Conservation (phyloP, 805 yeast genomes). For the Kodamaea kaohsiungensis region DNA sequence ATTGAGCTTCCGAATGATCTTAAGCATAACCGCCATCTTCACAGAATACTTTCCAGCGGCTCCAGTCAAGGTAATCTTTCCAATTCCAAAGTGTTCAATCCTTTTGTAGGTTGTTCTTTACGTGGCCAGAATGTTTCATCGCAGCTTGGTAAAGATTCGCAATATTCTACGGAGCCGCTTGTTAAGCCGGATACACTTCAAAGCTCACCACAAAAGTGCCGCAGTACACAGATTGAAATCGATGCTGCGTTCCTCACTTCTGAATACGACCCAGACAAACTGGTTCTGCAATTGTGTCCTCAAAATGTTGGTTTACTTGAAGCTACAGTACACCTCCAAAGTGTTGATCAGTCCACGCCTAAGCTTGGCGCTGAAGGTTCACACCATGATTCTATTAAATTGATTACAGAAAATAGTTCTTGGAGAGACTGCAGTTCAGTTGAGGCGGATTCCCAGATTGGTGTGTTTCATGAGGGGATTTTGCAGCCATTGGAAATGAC, state of each 20-base stretch:
- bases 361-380: background rate
- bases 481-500: background rate
- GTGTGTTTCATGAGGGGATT: background rate
- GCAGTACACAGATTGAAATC: slow-evolving; percentile 18
- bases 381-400: background rate
- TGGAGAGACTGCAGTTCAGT: background rate
- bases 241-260: slow-evolving; percentile 24
- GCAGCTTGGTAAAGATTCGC: background rate
- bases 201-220: slow-evolving; percentile 2
- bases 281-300: background rate
- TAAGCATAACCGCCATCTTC: background rate
- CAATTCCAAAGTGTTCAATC: background rate
- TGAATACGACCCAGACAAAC: slow-evolving; percentile 9
- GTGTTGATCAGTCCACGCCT: background rate
- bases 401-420: background rate
- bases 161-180: background rate
- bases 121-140: background rate
- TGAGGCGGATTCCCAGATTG: background rate
- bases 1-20: slow-evolving; percentile 1
- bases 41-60: background rate
- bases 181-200: background rate
- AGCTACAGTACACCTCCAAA: background rate
- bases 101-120: background rate
- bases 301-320: background rate
- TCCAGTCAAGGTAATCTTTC: background rate